Conservation (phyloP, 345 rosid species). For the Bruguiera gymnorhiza region DNA sequence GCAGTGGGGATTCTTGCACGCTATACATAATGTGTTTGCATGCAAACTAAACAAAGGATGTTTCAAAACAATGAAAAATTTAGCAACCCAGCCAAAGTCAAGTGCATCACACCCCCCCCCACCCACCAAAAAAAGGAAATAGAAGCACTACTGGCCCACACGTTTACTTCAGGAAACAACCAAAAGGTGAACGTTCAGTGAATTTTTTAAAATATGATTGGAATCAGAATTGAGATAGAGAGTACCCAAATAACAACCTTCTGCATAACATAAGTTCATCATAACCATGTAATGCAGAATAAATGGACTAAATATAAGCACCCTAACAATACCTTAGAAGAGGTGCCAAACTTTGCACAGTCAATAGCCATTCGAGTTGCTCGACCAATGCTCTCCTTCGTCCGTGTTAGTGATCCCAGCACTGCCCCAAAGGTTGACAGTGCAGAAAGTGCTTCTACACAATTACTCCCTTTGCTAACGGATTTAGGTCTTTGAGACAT, state of each 20-base stretch:
- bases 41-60: too few species aligned
- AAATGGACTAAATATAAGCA: slow-evolving; percentile 4
- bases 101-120: too few species aligned
- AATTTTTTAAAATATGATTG: too few species aligned
- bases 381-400: slow-evolving; percentile 86
- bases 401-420: slow-evolving; percentile 73
- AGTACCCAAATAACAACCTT: neutral
- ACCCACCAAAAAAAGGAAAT: too few species aligned
- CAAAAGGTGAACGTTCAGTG: neutral
- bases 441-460: slow-evolving; percentile 49
- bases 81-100: too few species aligned
- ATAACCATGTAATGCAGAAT: neutral
- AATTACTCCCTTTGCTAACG: slow-evolving; percentile 37
- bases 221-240: too few species aligned
- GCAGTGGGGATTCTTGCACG: too few species aligned
- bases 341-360: slow-evolving; percentile 74
- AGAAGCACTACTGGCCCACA: too few species aligned
- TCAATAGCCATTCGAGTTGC: slow-evolving; percentile 89
- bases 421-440: slow-evolving; percentile 65
- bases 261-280: neutral
- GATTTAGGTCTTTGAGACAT: slow-evolving; percentile 43
- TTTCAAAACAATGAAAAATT: too few species aligned
- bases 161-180: neutral
- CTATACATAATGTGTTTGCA: too few species aligned
- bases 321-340: slow-evolving; percentile 53